Evolutionary conservation across 1,284 basidiomycete species (phyloP).

Genomic region (Cutaneotrichosporon mucoides): DNA sequence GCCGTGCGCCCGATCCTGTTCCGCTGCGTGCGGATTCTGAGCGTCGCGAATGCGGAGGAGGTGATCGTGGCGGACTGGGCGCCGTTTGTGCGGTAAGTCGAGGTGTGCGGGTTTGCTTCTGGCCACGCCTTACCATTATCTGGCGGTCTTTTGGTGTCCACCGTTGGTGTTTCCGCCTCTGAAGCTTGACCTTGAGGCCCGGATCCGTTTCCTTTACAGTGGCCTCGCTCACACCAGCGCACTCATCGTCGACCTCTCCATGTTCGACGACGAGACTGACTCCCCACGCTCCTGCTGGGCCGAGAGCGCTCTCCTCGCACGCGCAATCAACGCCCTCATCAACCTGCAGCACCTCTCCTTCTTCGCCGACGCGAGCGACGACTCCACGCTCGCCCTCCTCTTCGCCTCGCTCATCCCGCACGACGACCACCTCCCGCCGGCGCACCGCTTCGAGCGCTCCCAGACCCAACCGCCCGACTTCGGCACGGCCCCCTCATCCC

Average conservation of each 20-base stretch:
- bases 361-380: constrained; percentile 46
- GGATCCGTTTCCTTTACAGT: too few species aligned
- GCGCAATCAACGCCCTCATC: constrained; percentile 32
- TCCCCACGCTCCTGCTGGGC: constrained; percentile 34
- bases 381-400: constrained; percentile 40
- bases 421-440: background rate
- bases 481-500: background rate
- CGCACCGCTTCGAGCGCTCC: background rate
- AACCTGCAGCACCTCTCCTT: constrained; percentile 39
- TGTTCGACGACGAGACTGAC: constrained; percentile 36
- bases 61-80: constrained; percentile 35
- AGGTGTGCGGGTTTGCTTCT: too few species aligned
- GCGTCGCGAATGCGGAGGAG: constrained; percentile 24
- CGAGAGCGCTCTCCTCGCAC: constrained; percentile 35
- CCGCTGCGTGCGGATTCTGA: constrained; percentile 35
- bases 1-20: constrained; percentile 38
- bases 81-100: constrained; percentile 33
- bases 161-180: too few species aligned
- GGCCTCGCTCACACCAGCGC: constrained; percentile 15
- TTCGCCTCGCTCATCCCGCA: constrained; percentile 33
- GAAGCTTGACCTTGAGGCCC: too few species aligned
- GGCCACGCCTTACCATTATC: too few species aligned
- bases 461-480: too few species aligned
- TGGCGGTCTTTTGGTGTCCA: too few species aligned
- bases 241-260: constrained; percentile 41